Evolutionary conservation across 2,329 filamentous ascomycete species (phyloP).

Genomic region (Endocalyx cinctus): DNA sequence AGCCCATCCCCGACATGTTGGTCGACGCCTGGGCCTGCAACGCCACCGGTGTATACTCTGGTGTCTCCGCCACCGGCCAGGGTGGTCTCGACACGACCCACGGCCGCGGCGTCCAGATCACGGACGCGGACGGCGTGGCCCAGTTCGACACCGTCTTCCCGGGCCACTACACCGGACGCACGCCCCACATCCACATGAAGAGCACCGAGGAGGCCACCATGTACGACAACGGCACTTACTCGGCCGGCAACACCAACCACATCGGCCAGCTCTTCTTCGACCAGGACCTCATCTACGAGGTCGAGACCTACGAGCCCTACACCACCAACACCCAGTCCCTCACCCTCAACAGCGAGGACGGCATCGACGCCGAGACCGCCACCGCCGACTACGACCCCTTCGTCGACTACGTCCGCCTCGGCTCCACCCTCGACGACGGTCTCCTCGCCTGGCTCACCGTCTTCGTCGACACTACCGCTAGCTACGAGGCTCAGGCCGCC

Average conservation of each 20-base stretch:
- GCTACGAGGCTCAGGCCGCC: conserved; percentile 16
- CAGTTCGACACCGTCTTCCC: conserved; percentile 33
- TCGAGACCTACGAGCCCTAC: conserved; percentile 43
- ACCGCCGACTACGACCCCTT: conserved; percentile 49
- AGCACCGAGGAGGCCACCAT: conserved; percentile 23
- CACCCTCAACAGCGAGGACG: conserved; percentile 46
- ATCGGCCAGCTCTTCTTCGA: conserved; percentile 60
- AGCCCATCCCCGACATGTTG: conserved; percentile 27
- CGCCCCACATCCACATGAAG: conserved; percentile 31
- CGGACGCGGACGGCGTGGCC: conserved; percentile 30
- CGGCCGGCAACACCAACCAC: conserved; percentile 46
- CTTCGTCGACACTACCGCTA: conserved; percentile 37
- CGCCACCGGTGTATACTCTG: conserved; percentile 34
- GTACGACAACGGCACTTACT: conserved; percentile 42
- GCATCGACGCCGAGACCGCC: conserved; percentile 43
- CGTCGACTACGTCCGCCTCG: conserved; percentile 52
- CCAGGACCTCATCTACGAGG: conserved; percentile 44
- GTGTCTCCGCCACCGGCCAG: conserved; percentile 20
- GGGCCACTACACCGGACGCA: conserved; percentile 22
- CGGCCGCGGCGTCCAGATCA: conserved; percentile 28
- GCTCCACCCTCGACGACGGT: conserved; percentile 42
- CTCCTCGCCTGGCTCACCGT: conserved; percentile 46
- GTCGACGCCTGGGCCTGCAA: conserved; percentile 36
- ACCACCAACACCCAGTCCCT: conserved; percentile 33
- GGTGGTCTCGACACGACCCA: conserved; percentile 27